These are phyloP conservation scores for Dothidotthia symphoricarpi DNA, from an alignment of 2,329 filamentous ascomycete genomes.

Conservation along the genomic window DNA sequence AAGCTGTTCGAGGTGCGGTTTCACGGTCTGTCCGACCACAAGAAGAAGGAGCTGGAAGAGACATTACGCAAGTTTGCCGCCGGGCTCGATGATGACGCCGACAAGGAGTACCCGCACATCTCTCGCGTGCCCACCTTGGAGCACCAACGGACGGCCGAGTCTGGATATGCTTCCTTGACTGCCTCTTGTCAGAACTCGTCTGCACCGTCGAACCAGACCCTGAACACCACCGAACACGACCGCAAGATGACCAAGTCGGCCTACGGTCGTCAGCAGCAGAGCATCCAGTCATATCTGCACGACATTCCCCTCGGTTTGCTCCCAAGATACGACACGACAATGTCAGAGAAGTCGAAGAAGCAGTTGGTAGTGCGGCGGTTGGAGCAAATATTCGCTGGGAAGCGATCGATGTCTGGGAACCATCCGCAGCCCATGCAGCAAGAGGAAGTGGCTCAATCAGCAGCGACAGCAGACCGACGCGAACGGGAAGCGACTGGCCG, in stretches of 20 bases:
- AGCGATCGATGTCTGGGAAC: constrained; percentile 46
- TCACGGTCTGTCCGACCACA: constrained; percentile 68
- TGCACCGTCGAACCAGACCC: constrained; percentile 29
- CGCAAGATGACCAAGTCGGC: constrained; percentile 31
- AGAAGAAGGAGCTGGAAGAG: constrained; percentile 74
- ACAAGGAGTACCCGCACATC: constrained; percentile 20
- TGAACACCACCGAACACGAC: constrained; percentile 26
- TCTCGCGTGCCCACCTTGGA: constrained; percentile 49
- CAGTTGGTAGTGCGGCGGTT: constrained; percentile 72
- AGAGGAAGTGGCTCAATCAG: constrained; percentile 58
- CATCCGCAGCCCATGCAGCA: constrained; percentile 56
- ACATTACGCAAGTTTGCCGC: constrained; percentile 69
- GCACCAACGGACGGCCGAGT: constrained; percentile 58
- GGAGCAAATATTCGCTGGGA: constrained; percentile 80
- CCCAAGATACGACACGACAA: constrained; percentile 55
- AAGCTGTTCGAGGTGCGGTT: constrained; percentile 82
- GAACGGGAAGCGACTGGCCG: constrained; percentile 44
- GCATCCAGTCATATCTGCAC: constrained; percentile 67
- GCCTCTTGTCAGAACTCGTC: constrained; percentile 49
- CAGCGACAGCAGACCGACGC: constrained; percentile 48
- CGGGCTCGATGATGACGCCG: constrained; percentile 52
- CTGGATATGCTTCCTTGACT: constrained; percentile 63
- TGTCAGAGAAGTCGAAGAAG: constrained; percentile 74
- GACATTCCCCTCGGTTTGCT: constrained; percentile 70
- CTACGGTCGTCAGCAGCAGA: constrained; percentile 44